Base-by-base conservation (phyloP, 192 early-diverging fungal genomes). In the Thamnidium elegans region DNA sequence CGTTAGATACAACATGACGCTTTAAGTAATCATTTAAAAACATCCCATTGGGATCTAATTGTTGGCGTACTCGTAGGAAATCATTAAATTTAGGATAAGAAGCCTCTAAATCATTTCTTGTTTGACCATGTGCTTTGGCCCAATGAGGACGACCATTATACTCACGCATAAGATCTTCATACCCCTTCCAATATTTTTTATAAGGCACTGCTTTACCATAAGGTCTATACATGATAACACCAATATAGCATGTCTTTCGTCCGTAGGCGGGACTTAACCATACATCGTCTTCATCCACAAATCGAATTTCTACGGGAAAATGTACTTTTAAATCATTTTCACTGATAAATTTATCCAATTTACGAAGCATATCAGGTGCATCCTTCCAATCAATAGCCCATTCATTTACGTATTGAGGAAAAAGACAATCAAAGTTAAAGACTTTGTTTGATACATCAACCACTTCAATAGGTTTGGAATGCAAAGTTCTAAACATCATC, bases 141-240 rank as follows among this genome's bases (percentile, higher is more conserved):
- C 90, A 92, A 58, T 92, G 89, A 44, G 90, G 90, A 15, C 89
- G 72, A 0, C 90, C 90, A 7, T 65, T 70, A 19, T 78, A 80
- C 1, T 76, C 72, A 19, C 84, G 70, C 90, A 92, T 89, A 42
- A 90, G 85, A 32, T 84, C 72, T 72, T 92, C 90, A 55, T 79
- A 92, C 1, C 70, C 86, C 13, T 66, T 58, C 90, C 89, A 90
- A 59, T 87, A 88, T 17, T 84, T 79, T 54, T 84, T 86, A 67
- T 92, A 89, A 9, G 89, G 84, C 0, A 92, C 86, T 15, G 84
- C 69, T 47, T 71, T 76, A 48, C 79, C 77, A 65, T 85, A 90
- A 0, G 90, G 90, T 55, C 90, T 75, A 60, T 87, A 87, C 86
- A 90, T 90, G 39, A 92, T 89, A 26, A 90, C 76, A 11, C 87